Base-by-base conservation (phyloP, 257 asterid species). In the Thymus quinquecostatus region DNA sequence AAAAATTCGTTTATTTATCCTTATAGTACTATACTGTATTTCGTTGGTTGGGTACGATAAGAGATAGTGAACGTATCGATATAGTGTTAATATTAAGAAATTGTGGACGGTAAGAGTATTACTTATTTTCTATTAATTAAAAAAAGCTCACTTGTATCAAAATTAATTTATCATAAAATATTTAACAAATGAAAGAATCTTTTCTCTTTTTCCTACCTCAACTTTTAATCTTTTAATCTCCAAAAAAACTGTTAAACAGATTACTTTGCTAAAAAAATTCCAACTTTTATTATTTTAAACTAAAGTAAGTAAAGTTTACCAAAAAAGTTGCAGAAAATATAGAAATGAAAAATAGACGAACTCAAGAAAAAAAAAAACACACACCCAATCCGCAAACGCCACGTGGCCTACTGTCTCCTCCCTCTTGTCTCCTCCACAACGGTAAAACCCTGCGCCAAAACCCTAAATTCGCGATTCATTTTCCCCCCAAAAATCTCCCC, bases 381-480 rank as follows among this genome's bases (percentile, higher is more conserved):
- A 13, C 47, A 62, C 6, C 12, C 3, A 48, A 49, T 10, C 34
- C n/a, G 28, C 64, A 51, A 45, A 34, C 21, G 61, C 53, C 81
- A 76, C 81, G 84, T 80, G 63, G 64, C 69, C 66, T 61, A 32
- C 14, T 66, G 5, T 11, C 40, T 2, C 49, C 72, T 36, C 72
- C 70, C 28, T 11, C 10, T 29, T 29, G 55, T 58, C 62, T 55
- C 53, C 66, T 21, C 74, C 74, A 43, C 55, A 72, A 43, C 48
- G 48, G 48, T 44, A 44, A 10, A 76, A 32, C 73, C 84, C 80
- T 41, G 2, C 70, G 40, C 76, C 82, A 72, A 69, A 82, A 59
- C 84, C 84, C 84, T 62, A 79, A 71, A 9, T 38, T 40, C 36
- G 36, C 14, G 68, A 58, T 64, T 62, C 75, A 1, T 10, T 47